phyloP scores from a whole-genome alignment of 352 stramenopile genomes.

The Phytophthora colocasiae region DNA sequence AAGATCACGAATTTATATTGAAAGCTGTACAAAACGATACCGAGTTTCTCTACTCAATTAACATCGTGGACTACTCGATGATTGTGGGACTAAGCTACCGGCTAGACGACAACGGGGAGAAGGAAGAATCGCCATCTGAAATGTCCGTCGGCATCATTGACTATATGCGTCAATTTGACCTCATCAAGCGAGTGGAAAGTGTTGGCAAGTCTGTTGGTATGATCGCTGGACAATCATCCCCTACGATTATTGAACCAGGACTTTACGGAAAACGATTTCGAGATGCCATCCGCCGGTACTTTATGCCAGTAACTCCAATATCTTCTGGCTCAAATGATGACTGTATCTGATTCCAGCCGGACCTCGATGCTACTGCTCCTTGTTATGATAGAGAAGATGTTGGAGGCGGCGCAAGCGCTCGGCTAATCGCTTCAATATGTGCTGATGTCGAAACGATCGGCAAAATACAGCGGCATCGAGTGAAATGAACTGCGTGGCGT shows the following conservation, averaged over 20 bases:
- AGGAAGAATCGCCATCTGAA: slow-evolving; percentile 46
- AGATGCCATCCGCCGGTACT: slow-evolving; percentile 96
- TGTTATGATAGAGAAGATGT: slow-evolving; percentile 13
- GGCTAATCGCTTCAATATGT: slow-evolving; percentile 59
- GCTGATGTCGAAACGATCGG: slow-evolving; percentile 57
- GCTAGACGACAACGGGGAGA: slow-evolving; percentile 40
- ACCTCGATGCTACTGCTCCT: neutral
- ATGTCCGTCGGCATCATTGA: slow-evolving; percentile 99
- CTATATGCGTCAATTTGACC: slow-evolving; percentile 99
- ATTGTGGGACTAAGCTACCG: slow-evolving; percentile 89
- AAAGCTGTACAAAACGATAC: slow-evolving; percentile 97
- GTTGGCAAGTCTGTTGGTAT: slow-evolving; percentile 98
- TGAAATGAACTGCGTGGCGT: slow-evolving; percentile 60
- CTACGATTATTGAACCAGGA: slow-evolving; percentile 98
- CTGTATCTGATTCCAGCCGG: neutral
- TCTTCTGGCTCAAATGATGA: slow-evolving; percentile 56
- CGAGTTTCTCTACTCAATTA: slow-evolving; percentile 97
- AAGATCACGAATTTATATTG: slow-evolving; percentile 74
- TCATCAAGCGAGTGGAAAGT: slow-evolving; percentile 99
- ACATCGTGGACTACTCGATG: slow-evolving; percentile 99
- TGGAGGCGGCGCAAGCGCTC: slow-evolving; percentile 42
- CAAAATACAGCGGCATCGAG: slow-evolving; percentile 69
- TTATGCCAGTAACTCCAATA: slow-evolving; percentile 95
- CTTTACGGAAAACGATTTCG: slow-evolving; percentile 97
- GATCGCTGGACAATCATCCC: slow-evolving; percentile 97